Percentiles rank a stretch among this genome's conserved stretches.
phyloP scores from a whole-genome alignment of 495 filamentous ascomycete genomes.

The Aspergillus homomorphus region DNA sequence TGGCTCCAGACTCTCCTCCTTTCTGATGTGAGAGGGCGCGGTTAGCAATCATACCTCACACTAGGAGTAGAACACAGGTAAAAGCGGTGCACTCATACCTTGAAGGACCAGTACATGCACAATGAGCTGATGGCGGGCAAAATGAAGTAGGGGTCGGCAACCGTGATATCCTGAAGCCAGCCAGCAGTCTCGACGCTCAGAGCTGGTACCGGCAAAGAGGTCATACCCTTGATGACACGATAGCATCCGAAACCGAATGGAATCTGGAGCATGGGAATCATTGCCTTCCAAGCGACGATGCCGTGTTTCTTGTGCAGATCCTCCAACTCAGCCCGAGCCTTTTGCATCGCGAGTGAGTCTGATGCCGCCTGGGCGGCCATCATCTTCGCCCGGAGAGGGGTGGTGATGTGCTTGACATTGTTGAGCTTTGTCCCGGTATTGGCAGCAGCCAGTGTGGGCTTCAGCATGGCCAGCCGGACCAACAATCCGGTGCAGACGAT shows the following conservation, averaged over 20 bases:
- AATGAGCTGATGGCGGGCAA: slow-evolving; percentile 58
- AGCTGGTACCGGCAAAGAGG: slow-evolving; percentile 72
- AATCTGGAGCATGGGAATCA: slow-evolving; percentile 62
- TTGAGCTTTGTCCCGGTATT: slow-evolving; percentile 55
- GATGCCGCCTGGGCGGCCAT: slow-evolving; percentile 28
- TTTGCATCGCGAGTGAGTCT: slow-evolving; percentile 43
- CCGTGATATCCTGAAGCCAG: slow-evolving; percentile 80
- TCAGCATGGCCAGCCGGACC: slow-evolving; percentile 64
- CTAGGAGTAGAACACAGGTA: not conserved
- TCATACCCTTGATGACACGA: slow-evolving; percentile 71
- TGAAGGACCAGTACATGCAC: slow-evolving; percentile 52
- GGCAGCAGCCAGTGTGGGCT: slow-evolving; percentile 56
- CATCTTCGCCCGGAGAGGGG: slow-evolving; percentile 41
- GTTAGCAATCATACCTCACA: not conserved
- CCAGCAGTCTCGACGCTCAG: slow-evolving; percentile 62
- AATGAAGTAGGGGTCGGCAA: slow-evolving; percentile 70
- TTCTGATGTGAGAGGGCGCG: slow-evolving; percentile 28
- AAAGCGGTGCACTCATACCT: slow-evolving; percentile 47
- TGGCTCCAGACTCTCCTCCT: slow-evolving; percentile 51
- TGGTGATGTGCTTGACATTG: slow-evolving; percentile 38
- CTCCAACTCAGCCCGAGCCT: slow-evolving; percentile 42
- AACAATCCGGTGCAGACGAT: slow-evolving; percentile 60
- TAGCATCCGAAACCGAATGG: slow-evolving; percentile 78
- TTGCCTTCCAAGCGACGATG: slow-evolving; percentile 48
- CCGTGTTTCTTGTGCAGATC: slow-evolving; percentile 50